Evolutionary conservation across 192 early-diverging fungal species (phyloP), one percentile per base, ranked within the genome.

Genomic region (Entomortierella chlamydospora): DNA sequence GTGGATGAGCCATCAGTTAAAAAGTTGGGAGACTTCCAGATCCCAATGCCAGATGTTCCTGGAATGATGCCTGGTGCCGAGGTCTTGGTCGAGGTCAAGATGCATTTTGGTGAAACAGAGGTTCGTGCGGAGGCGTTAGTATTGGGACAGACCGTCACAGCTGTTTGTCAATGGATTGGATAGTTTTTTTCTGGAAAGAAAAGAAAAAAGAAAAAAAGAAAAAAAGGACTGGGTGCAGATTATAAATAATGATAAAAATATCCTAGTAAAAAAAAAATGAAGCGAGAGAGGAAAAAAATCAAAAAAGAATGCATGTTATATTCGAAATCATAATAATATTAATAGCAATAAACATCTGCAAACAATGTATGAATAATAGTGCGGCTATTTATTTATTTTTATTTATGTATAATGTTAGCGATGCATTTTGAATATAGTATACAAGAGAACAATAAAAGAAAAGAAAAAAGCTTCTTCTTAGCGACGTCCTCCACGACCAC

Each of bases 151-250:
- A 83, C 82, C 0, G 84, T 83, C 31, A 78, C 73, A 17, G 81
- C 82, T 25, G 72, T 83, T 25, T 87, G 86, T 60, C 83, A 83
- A 70, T 87, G 83, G 83, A 65, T 83, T 28, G 81, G 76, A 68
- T 86, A 70, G 64, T 34, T 22, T 25, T 26, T 1, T 13, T 52
- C 9, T 10, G 23, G 43, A 53, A 18, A 5, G 29, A 54, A 17
- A 3, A 43, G 13, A 49, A 58, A 30, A 17, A 41, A 55, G 34
- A 11, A 43, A 39, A 51, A 57, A 22, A 57, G 10, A 49, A 53
- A 55, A 47, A 49, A 55, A 69, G 9, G 33, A 42, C 11, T 5
- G 18, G 8, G 42, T 29, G 20, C 49, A 51, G 10, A 20, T 37
- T 37, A 10, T 37, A 37, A 37, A 37, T 37, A 37, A 7, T 47